phyloP scores from a whole-genome alignment of 1,284 basidiomycete species.

The Malassezia pachydermatis region DNA sequence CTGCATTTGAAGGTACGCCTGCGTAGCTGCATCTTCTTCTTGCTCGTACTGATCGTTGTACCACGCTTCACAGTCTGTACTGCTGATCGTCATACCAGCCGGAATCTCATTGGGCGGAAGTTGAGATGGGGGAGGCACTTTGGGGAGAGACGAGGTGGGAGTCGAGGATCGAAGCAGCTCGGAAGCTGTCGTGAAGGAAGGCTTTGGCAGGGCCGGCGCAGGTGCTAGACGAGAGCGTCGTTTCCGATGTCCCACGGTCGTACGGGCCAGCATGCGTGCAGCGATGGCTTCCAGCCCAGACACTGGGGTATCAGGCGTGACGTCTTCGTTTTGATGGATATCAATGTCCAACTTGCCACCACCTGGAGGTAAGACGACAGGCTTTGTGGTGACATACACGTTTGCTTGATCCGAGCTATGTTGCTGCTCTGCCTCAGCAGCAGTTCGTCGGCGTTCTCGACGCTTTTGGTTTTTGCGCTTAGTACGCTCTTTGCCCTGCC shows the following conservation, averaged over 20 bases:
- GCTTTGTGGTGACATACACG: too few species aligned
- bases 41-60: slow-evolving; percentile 12
- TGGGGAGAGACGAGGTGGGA: background rate
- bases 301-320: background rate
- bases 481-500: slow-evolving; percentile 24
- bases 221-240: background rate
- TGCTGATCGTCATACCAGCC: slow-evolving; percentile 3
- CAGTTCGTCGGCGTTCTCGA: slow-evolving; percentile 13
- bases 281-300: slow-evolving; percentile 11
- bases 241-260: slow-evolving; percentile 13
- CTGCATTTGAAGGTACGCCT: slow-evolving; percentile 14
- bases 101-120: slow-evolving; percentile 9
- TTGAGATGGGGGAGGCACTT: slow-evolving; percentile 12
- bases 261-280: slow-evolving; percentile 12
- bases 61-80: slow-evolving; percentile 16
- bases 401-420: background rate
- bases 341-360: slow-evolving; percentile 11
- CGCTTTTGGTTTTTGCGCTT: slow-evolving; percentile 26
- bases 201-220: too few species aligned
- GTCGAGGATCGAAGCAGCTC: background rate
- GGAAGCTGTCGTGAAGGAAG: background rate
- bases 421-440: background rate
- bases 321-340: too few species aligned
- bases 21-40: background rate
- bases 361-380: slow-evolving; percentile 6